Evolutionary conservation across 805 yeast species (phyloP), one percentile per base, ranked within the genome.

Genomic region (Pichia ethanolica): DNA sequence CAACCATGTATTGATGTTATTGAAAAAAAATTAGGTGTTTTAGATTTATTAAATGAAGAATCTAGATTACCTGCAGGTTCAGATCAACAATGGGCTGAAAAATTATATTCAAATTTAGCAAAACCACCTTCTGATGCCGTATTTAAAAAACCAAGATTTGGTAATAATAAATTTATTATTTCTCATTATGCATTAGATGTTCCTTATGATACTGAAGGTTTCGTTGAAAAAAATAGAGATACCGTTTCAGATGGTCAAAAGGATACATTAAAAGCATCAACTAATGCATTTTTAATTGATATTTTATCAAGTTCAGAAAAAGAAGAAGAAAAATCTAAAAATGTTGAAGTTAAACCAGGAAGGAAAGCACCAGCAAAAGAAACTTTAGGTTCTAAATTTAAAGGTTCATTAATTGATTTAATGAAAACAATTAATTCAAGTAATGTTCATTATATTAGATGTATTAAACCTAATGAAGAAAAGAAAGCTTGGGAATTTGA

Each of bases 401-500:
- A 91, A 65, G 82, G 81, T 49, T 91, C 97, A 2, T 76, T 91
- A 68, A 86, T 89, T 59, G 97, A 91, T 59, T 78, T 91, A 57
- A 91, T 93, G 99, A 71, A 71, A 36, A 91, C 98, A 0, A 91
- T 91, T 51, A 81, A 91, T 65, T 86, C 96, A 1, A 91, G 98
- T 2, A 91, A 93, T 66, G 99, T 85, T 37, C 99, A 91, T 67
- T 91, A 91, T 63, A 91, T 91, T 64, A 84, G 99, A 65, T 91
- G 99, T 74, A 91, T 93, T 64, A 91, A 91, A 68, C 98, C 99
- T 6, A 91, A 91, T 66, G 97, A 89, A 61, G 83, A 82, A 55
- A 91, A 93, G 68, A 83, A 81, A 53, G 96, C 98, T 2, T 91
- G 99, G 98, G 85, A 83, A 65, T 91, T 91, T 68, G 96, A 89